Evolutionary conservation across 805 yeast genomes (phyloP), one percentile per base, ranked within the genome.

Genomic region (Starmerella lactis-condensi): DNA sequence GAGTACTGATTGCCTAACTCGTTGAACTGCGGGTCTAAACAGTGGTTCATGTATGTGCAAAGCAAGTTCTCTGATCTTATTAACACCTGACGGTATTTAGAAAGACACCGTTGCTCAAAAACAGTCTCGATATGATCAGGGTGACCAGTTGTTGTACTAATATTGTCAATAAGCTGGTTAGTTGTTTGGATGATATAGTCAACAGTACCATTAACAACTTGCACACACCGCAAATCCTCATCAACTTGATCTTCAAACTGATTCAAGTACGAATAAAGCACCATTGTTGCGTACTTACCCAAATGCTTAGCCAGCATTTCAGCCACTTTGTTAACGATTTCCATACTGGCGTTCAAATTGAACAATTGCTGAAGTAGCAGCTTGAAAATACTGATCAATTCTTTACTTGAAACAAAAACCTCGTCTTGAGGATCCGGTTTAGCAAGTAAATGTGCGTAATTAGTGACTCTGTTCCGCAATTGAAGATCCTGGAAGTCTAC

Each of bases 331-430:
- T 48, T 34, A 12, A 62, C 45, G 11, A 36, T 27, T n/a, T 26
- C 31, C 6, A 63, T 57, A 3, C 52, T 51, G 4, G 64, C 62
- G 1, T 62, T 63, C 15, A 76, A 51, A 36, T 65, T 69, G 11
- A 76, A 53, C 7, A 82, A 62, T 47, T 79, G 93, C 15, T 72
- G 60, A 22, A 89, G 53, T 6, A 76, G 56, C 29, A 72, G 72
- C 37, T 92, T 67, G 49, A 78, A 83, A 2, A 67, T 56, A 44
- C 81, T 67, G 52, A 89, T 83, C 21, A 89, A 53, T 42, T 85
- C 95, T 1, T 91, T 79, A 8, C 93, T 76, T 0, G 93, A 77
- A 23, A 75, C 78, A 6, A 89, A 60, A 11, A 89, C 83, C 22
- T 63, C 61, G 31, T 59, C 58, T 13, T 60, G 54, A 5, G 58